Base-by-base conservation (phyloP, 116 monocot species). In the Phalaenopsis hybrid region DNA sequence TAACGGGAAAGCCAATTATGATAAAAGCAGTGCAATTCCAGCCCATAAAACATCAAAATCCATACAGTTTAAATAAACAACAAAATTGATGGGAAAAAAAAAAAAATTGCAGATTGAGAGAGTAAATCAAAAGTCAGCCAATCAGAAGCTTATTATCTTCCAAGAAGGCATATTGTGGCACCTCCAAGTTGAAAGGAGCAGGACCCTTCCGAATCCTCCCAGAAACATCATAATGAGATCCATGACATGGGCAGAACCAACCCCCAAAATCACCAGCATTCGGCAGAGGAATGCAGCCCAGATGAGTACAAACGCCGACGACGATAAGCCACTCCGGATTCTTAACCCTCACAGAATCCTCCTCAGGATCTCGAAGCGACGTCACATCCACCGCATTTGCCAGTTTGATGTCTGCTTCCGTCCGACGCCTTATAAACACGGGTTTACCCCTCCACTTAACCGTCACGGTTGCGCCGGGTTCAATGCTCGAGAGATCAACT, bases 401-500 rank as follows among this genome's bases (percentile, higher is more conserved):
- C 75, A 89, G 75, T 70, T 90, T 89, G 12, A 98, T 89, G 67
- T 98, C 98, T 0, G 93, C 93, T 23, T 91, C 93, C 1, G 97
- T 98, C 4, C 95, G 81, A 34, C 88, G 85, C 73, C 95, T 84
- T 52, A 97, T 94, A 80, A 97, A 97, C 4, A 97, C 97, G 1
- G 97, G 97, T 86, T 97, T 97, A 4, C 97, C 94, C 48, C 95
- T 89, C 97, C 97, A 97, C 84, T 97, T 97, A 21, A 98, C 93
- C 0, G 93, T 98, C 69, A 98, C 97, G 0, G 95, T 98, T 76
- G 84, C 78, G 0, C 97, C 95, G 0, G 92, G 91, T 48, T 98
- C 95, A 37, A 98, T 98, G 86, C 83, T 89, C 4, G 95, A 94
- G 78, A 94, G 93, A 59, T 97, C 95, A 44, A 97, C 97, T 84